These are phyloP conservation scores for Aschersonia sp. DNA, from an alignment of 2,329 filamentous ascomycete species.

Conservation along the genomic window DNA sequence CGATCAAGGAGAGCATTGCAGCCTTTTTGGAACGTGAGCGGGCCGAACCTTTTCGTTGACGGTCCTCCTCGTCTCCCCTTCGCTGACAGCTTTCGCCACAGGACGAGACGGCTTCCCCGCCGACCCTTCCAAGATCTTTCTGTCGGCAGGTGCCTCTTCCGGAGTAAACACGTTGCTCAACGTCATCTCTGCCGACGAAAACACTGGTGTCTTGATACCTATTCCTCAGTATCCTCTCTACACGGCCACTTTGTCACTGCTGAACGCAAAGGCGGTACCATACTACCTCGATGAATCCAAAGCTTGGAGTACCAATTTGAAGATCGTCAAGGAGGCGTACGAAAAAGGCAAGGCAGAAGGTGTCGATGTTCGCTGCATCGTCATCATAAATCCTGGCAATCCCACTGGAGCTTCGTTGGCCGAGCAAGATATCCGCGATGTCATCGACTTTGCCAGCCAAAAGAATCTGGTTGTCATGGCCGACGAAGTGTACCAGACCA, in stretches of 20 bases:
- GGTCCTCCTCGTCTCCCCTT: neutral
- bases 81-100: conserved; percentile 15
- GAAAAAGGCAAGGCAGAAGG: conserved; percentile 62
- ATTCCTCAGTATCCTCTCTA: conserved; percentile 98
- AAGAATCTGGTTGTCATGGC: conserved; percentile 82
- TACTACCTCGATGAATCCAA: conserved; percentile 84
- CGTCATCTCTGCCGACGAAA: conserved; percentile 65
- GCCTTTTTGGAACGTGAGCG: conserved; percentile 74
- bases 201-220: conserved; percentile 77
- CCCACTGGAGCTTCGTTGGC: conserved; percentile 81
- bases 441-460: conserved; percentile 76
- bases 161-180: conserved; percentile 90
- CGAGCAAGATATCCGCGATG: conserved; percentile 62
- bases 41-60: neutral
- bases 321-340: conserved; percentile 60
- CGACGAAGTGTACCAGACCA: conserved; percentile 98
- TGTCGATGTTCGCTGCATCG: conserved; percentile 79
- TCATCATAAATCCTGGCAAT: conserved; percentile 97
- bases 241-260: conserved; percentile 75
- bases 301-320: conserved; percentile 76
- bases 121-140: conserved; percentile 69
- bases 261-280: conserved; percentile 77
- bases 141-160: conserved; percentile 81
- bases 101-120: conserved; percentile 79
- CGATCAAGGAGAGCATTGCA: conserved; percentile 78